These are phyloP conservation scores for Comarum palustre DNA, from an alignment of 306 rosid species.

Conservation along the genomic window DNA sequence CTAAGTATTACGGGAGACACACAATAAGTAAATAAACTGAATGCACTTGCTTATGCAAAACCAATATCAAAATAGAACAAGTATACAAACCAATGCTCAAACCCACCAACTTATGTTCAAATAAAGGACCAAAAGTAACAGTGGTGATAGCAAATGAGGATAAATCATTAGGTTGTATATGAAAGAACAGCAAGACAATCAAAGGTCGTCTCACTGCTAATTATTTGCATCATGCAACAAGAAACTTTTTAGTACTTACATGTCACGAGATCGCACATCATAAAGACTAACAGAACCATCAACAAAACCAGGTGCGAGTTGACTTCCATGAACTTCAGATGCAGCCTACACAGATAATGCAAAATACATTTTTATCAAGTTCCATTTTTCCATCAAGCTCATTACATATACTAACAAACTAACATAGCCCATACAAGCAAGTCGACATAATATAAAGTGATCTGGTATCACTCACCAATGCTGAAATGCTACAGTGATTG, in stretches of 20 bases:
- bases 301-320: slow-evolving; percentile 86
- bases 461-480: slow-evolving; percentile 58
- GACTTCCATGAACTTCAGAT: slow-evolving; percentile 94
- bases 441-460: neutral
- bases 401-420: neutral
- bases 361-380: neutral
- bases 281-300: slow-evolving; percentile 90
- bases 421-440: neutral
- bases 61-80: neutral
- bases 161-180: neutral
- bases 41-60: slow-evolving; percentile 7
- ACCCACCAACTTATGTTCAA: neutral
- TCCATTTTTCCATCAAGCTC: neutral
- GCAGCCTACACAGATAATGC: slow-evolving; percentile 58
- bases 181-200: neutral
- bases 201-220: neutral
- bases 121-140: neutral
- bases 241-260: slow-evolving; percentile 49
- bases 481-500: slow-evolving; percentile 85
- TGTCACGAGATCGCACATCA: slow-evolving; percentile 77
- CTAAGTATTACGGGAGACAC: slow-evolving; percentile 41
- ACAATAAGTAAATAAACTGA: slow-evolving; percentile 1
- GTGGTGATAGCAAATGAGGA: neutral
- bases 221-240: slow-evolving; percentile 4
- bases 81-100: neutral